phyloP scores from a whole-genome alignment of 176 grass and related monocot species.

The Eragrostis curvula region DNA sequence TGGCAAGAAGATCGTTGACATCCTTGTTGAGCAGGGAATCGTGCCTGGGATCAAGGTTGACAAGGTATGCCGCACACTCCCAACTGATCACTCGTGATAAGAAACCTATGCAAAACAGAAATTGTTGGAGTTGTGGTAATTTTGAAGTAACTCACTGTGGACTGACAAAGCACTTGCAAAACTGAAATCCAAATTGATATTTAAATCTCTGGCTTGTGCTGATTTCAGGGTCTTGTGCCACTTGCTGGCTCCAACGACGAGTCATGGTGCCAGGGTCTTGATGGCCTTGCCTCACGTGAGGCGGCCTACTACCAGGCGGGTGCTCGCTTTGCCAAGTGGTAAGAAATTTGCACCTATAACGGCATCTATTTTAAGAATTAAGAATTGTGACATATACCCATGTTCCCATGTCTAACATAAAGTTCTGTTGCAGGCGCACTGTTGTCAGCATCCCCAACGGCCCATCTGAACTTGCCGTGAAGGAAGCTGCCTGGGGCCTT shows the following conservation, averaged over 20 bases:
- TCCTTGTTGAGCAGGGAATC: slow-evolving; percentile 80
- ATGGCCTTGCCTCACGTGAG: slow-evolving; percentile 91
- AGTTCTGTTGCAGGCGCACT: slow-evolving; percentile 73
- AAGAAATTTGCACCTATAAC: slow-evolving; percentile 30
- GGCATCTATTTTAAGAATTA: too few species aligned
- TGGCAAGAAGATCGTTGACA: slow-evolving; percentile 97
- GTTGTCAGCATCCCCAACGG: slow-evolving; percentile 98
- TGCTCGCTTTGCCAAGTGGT: slow-evolving; percentile 99
- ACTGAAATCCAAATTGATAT: background rate
- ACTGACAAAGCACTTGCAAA: background rate
- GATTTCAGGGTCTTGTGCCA: slow-evolving; percentile 88
- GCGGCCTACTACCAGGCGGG: slow-evolving; percentile 97
- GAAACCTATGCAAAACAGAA: background rate
- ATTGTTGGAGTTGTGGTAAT: background rate
- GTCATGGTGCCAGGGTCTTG: slow-evolving; percentile 99
- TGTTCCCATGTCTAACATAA: slow-evolving; percentile 13
- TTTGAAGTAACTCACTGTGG: background rate
- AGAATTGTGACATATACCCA: background rate
- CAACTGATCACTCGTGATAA: background rate
- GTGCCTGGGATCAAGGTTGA: slow-evolving; percentile 98
- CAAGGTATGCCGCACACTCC: slow-evolving; percentile 55
- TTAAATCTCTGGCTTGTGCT: background rate
- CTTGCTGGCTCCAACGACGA: slow-evolving; percentile 91
- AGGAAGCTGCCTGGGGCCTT: slow-evolving; percentile 98
- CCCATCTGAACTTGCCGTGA: slow-evolving; percentile 88